phyloP scores from a whole-genome alignment of 345 rosid species.

The Syzygium jambos region DNA sequence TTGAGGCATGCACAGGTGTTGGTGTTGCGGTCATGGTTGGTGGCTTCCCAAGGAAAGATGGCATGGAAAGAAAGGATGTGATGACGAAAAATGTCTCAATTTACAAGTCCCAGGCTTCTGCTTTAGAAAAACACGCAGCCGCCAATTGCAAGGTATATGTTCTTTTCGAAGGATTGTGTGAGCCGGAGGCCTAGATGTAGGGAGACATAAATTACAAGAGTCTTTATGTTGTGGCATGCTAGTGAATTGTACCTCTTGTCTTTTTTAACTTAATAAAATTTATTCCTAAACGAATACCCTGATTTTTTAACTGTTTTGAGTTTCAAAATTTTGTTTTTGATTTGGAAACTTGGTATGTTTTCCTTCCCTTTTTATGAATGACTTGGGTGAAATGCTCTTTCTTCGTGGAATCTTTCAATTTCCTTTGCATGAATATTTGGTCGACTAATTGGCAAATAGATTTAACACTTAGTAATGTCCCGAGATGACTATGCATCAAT shows the following conservation, averaged over 20 bases:
- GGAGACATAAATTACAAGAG: background rate
- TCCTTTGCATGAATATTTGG: background rate
- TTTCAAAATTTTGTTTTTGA: background rate
- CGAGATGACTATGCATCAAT: background rate
- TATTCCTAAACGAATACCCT: background rate
- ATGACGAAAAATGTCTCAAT: constrained; percentile 96
- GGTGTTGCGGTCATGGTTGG: constrained; percentile 95
- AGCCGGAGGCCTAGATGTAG: background rate
- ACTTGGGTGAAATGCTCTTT: background rate
- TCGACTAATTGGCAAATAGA: background rate
- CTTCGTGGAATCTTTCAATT: background rate
- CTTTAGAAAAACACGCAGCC: constrained; percentile 86
- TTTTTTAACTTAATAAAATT: background rate
- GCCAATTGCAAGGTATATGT: constrained; percentile 85
- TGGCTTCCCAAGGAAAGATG: constrained; percentile 99
- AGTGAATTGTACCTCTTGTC: background rate
- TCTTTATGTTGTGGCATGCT: background rate
- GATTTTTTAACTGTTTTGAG: background rate
- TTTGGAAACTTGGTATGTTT: background rate
- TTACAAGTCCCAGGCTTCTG: constrained; percentile 96
- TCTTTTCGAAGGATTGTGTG: background rate
- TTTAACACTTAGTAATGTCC: background rate
- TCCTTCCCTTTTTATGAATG: background rate
- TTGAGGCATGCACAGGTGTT: constrained; percentile 96
- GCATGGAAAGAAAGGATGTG: constrained; percentile 99